phyloP scores from a whole-genome alignment of 2,329 filamentous ascomycete species.

The Penicillium sp. region DNA sequence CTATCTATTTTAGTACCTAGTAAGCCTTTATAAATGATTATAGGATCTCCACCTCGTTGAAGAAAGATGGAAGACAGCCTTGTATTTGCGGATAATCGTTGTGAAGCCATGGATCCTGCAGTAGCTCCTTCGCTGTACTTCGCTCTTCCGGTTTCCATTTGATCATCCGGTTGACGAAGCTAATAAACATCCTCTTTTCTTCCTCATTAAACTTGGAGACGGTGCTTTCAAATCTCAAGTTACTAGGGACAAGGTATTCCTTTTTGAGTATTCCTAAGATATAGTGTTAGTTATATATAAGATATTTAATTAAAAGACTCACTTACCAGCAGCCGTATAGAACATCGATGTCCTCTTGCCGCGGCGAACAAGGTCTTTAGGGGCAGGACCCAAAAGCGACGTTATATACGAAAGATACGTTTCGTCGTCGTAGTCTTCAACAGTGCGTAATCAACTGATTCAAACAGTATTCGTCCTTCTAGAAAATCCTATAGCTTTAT shows the following conservation, averaged over 20 bases:
- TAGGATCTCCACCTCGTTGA: too few relatives aligned
- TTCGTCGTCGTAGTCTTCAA: constrained; percentile 27
- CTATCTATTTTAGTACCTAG: too few relatives aligned
- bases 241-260: constrained; percentile 3
- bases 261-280: constrained; percentile 12
- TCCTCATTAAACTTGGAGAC: constrained; percentile 23
- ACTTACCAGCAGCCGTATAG: constrained; percentile 13
- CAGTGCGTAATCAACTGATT: constrained; percentile 21
- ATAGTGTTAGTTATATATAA: not conserved
- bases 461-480: constrained; percentile 30
- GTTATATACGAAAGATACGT: constrained; percentile 35
- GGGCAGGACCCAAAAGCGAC: constrained; percentile 29
- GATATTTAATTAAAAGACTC: not conserved
- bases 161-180: constrained; percentile 32
- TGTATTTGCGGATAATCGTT: constrained; percentile 6
- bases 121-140: constrained; percentile 32
- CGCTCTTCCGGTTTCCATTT: constrained; percentile 33
- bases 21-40: too few relatives aligned
- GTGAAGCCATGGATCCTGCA: constrained; percentile 35
- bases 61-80: too few relatives aligned
- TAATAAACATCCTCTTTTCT: constrained; percentile 32
- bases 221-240: constrained; percentile 15
- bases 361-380: constrained; percentile 28
- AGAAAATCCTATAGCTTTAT: constrained; percentile 32
- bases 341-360: constrained; percentile 22